Percentiles rank a stretch among this genome's conserved stretches.
Evolutionary conservation across 192 early-diverging fungal genomes (phyloP).

Genomic region (Glomus cerebriforme): DNA sequence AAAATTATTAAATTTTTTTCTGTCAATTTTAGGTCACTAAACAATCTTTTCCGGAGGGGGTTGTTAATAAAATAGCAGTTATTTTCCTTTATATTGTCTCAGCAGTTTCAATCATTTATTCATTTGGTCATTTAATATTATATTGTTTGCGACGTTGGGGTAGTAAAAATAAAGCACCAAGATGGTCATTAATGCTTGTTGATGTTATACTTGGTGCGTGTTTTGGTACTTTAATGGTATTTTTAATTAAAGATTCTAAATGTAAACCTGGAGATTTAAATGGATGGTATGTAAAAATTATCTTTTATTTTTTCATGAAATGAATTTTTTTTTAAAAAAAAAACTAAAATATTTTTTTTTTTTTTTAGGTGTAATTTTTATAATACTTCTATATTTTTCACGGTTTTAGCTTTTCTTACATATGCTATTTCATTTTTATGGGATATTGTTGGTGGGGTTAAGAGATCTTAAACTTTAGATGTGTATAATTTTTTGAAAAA

Average conservation of each 20-base stretch:
- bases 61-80: background rate
- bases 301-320: background rate
- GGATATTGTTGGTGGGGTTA: constrained; percentile 1
- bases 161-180: background rate
- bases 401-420: background rate
- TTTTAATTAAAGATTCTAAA: background rate
- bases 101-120: background rate
- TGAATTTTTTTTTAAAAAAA: too few relatives aligned
- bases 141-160: background rate
- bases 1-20: background rate
- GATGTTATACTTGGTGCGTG: background rate
- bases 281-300: constrained; percentile 9
- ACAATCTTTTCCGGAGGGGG: background rate
- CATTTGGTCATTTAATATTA: background rate
- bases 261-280: background rate
- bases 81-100: constrained; percentile 10
- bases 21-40: background rate
- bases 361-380: constrained; percentile 23
- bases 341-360: background rate
- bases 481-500: too few relatives aligned
- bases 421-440: background rate
- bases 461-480: too few relatives aligned
- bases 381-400: constrained; percentile 7
- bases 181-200: background rate
- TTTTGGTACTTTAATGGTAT: constrained; percentile 12